A percentile compares a stretch with the other conserved stretches of the same genome.
phyloP scores from a whole-genome alignment of 75 land plant genomes.

The Cupressus sempervirens region DNA sequence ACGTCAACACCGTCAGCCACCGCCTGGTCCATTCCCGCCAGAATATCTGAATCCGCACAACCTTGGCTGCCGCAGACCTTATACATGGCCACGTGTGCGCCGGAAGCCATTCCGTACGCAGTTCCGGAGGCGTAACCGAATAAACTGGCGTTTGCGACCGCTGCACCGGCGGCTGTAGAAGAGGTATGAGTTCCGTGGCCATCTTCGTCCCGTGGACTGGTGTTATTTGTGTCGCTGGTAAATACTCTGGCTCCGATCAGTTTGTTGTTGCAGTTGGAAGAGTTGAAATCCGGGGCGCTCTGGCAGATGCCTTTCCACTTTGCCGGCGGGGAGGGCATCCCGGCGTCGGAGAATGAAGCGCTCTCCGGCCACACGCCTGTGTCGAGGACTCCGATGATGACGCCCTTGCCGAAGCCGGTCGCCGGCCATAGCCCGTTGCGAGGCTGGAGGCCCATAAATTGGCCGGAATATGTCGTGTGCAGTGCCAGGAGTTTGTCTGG shows the following conservation, averaged over 20 bases:
- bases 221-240: conserved; percentile 31
- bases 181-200: conserved; percentile 90
- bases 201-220: conserved; percentile 72
- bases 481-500: conserved; percentile 20
- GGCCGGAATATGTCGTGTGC: conserved; percentile 52
- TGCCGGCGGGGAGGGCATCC: conserved; percentile 37
- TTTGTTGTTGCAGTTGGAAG: conserved; percentile 56
- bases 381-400: conserved; percentile 77
- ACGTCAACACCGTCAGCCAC: conserved; percentile 67
- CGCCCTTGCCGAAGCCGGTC: conserved; percentile 62
- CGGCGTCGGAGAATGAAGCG: conserved; percentile 55
- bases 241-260: conserved; percentile 54
- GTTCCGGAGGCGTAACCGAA: conserved; percentile 62
- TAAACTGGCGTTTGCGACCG: conserved; percentile 44
- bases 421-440: conserved; percentile 53
- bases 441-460: conserved; percentile 31
- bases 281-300: conserved; percentile 35
- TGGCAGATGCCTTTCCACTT: conserved; percentile 66
- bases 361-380: conserved; percentile 81
- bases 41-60: conserved; percentile 71
- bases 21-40: conserved; percentile 65
- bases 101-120: conserved; percentile 75
- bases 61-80: conserved; percentile 78
- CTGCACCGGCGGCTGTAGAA: conserved; percentile 31
- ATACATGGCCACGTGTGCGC: conserved; percentile 71